These are phyloP conservation scores for Gypsophila paniculata DNA, from an alignment of 179 eudicot genomes.

Conservation along the genomic window DNA sequence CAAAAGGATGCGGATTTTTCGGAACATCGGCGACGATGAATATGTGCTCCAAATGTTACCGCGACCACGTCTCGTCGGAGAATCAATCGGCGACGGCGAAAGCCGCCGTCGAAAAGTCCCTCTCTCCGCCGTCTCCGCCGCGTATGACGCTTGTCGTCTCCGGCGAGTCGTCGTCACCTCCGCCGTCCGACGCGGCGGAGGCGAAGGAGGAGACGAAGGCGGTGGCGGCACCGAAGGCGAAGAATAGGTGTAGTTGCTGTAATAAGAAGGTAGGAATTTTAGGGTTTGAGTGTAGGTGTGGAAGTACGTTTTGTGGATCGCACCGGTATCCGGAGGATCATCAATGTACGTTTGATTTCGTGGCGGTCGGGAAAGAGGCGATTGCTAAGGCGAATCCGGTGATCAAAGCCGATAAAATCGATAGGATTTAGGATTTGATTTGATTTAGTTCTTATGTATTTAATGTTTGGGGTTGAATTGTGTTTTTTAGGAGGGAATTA, in stretches of 20 bases:
- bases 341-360: conserved; percentile 45
- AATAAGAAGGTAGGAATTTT: conserved; percentile 60
- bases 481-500: neutral
- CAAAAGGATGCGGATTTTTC: conserved; percentile 74
- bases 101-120: conserved; percentile 29
- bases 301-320: conserved; percentile 54
- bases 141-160: neutral
- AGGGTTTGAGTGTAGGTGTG: conserved; percentile 66
- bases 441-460: too few species aligned
- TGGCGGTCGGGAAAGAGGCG: conserved; percentile 37
- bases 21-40: conserved; percentile 57
- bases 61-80: conserved; percentile 34
- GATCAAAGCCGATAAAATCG: conserved; percentile 54
- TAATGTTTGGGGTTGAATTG: neutral
- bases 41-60: conserved; percentile 72
- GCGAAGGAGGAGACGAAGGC: neutral
- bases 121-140: neutral
- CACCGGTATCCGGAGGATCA: conserved; percentile 72
- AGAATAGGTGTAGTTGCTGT: conserved; percentile 45
- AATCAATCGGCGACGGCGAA: conserved; percentile 40
- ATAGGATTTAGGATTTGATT: conserved; percentile 33
- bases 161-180: neutral
- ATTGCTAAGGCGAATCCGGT: conserved; percentile 55
- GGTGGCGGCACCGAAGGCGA: conserved; percentile 11
- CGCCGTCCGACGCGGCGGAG: neutral